Base-by-base conservation (phyloP, 495 filamentous ascomycete species). In the Bathelium albidoporum region DNA sequence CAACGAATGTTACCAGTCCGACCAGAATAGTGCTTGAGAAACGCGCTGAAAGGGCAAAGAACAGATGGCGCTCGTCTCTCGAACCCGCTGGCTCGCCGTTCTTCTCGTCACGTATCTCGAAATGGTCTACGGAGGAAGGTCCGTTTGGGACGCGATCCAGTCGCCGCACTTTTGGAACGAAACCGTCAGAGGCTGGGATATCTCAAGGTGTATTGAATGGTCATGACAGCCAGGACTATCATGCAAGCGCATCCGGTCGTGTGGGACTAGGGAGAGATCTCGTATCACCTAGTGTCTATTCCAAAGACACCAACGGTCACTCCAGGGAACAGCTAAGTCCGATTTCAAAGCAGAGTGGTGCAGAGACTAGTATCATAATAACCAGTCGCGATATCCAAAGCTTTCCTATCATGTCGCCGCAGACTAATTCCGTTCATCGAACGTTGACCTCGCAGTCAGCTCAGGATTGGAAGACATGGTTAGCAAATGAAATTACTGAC, bases 231-330 rank as follows among this genome's bases (percentile, higher is more conserved):
- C 55, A 39, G 16, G 63, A 58, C 1, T 24, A 55, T 29, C 5
- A 28, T 20, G 9, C 10, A 9, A 28, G 49, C 29, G 49, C 9
- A 26, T 55, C 24, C 16, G 24, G 24, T 5, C 20, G 49, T 9
- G 29, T 9, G 5, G 29, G 49, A 55, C 24, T 55, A 16, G 49
- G 2, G 49, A 55, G 49, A 29, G 24, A 29, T 28, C 39, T 70
- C 16, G 32, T 76, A 18, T 76, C 74, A 9, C 74, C 74, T 1
- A 76, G 74, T 59, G 44, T 76, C 12, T 76, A 76, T 58, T 76
- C 74, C 16, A 67, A 67, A 16, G 70, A 66, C 31, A 73, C 67
- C 1, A 67, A 74, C 60, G 71, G 68, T 5, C 49, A 29, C 9
- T 55, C 49, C 7, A 55, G 16, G 16, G 22, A 28, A 9, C 49